Percentiles rank a stretch among this genome's conserved stretches.
phyloP scores from a whole-genome alignment of 768 basidiomycete genomes.

The Russula virescens region DNA sequence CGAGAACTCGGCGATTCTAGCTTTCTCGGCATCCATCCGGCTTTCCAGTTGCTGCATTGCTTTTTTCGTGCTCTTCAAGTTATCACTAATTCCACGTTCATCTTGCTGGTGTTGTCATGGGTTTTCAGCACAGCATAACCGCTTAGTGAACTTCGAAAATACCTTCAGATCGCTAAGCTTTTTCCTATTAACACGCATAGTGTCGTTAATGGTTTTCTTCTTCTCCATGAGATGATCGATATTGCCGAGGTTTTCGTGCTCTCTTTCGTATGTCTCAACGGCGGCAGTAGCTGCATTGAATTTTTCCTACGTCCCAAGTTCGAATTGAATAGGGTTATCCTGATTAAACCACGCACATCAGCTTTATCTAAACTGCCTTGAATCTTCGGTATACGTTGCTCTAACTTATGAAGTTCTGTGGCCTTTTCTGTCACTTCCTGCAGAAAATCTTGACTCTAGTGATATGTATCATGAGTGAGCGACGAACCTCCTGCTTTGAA shows the following conservation, averaged over 20 bases:
- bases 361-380: conserved; percentile 36
- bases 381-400: conserved; percentile 37
- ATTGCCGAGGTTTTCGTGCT: conserved; percentile 40
- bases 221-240: conserved; percentile 41
- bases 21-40: conserved; percentile 18
- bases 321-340: background rate
- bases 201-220: conserved; percentile 35
- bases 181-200: conserved; percentile 49
- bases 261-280: conserved; percentile 37
- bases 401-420: conserved; percentile 36
- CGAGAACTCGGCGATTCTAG: conserved; percentile 36
- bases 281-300: conserved; percentile 33
- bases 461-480: background rate
- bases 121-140: background rate
- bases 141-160: background rate
- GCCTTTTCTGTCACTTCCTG: conserved; percentile 43
- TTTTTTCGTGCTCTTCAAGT: conserved; percentile 6
- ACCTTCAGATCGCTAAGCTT: conserved; percentile 39
- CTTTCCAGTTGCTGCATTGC: conserved; percentile 16
- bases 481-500: conserved; percentile 56
- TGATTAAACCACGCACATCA: conserved; percentile 32
- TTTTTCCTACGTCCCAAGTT: conserved; percentile 28
- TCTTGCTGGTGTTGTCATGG: conserved; percentile 10
- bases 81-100: conserved; percentile 15
- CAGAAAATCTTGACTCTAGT: background rate